Evolutionary conservation across 176 grass and related monocot species (phyloP), one percentile per base, ranked within the genome.

Genomic region (Juncus effusus): DNA sequence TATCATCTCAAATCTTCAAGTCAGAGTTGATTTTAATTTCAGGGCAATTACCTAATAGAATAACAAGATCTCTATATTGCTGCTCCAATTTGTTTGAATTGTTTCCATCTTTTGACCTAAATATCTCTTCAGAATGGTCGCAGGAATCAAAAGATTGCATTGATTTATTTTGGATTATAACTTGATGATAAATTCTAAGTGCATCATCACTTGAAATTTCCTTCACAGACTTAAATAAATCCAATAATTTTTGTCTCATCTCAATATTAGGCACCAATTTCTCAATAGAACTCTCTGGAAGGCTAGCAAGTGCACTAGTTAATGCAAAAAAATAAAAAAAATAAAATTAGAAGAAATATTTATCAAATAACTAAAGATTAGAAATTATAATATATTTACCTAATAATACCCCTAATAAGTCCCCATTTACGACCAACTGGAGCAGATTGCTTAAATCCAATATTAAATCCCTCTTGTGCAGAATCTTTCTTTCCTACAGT

Each of bases 391-490:
- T 16, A 3, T 68, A 6, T 7, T 72, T 60, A 92, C 88, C 85
- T 89, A 36, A 82, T 75, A 72, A 99, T 84, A 2, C 94, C 94
- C 3, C 83, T 72, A 64, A 84, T 73, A 62, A 80, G 75, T 36
- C 94, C 94, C 94, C 85, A 92, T 45, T 80, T 89, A 62, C 80
- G 80, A 66, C 95, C 95, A 81, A 63, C 73, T 56, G 13, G 50
- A 37, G 81, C 75, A 64, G 89, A 92, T 80, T 99, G 85, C 56
- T 64, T 67, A 76, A 90, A 93, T 51, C 89, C 95, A 85, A 72
- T 15, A 60, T 90, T 99, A 72, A 94, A 99, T 7, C 89, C 95
- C 54, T 87, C 95, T 79, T 94, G 95, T 3, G 85, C 83, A 54
- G 81, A 84, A 51, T 80, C 81, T 63, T 99, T 80, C 69, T 87